phyloP scores from a whole-genome alignment of 2,329 filamentous ascomycete species.

The Clarireedia monteithiana region DNA sequence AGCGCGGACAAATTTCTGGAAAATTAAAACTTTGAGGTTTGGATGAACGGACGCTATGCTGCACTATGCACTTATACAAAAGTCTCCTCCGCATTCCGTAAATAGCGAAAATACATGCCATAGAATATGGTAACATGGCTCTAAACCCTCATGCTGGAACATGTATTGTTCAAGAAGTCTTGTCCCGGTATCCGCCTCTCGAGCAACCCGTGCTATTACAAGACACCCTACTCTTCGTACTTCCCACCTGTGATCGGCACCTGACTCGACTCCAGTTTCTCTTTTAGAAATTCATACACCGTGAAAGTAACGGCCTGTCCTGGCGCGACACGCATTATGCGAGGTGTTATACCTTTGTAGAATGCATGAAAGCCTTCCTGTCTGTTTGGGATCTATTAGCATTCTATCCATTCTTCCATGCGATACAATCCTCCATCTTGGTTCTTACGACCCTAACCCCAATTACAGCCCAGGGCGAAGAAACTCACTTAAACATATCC shows the following conservation, averaged over 20 bases:
- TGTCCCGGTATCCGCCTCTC: no score
- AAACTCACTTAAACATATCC: constrained; percentile 70
- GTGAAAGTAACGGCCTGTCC: constrained; percentile 77
- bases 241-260: constrained; percentile 51
- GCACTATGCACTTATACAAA: constrained; percentile 9
- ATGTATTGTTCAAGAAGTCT: not conserved
- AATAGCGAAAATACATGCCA: not conserved
- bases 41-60: constrained; percentile 12
- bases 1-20: not conserved
- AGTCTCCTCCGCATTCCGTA: not conserved
- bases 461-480: not conserved
- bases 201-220: no score
- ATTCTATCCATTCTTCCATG: not conserved
- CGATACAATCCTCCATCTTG: not conserved
- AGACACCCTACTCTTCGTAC: constrained; percentile 53
- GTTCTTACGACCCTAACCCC: no score
- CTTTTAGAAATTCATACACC: constrained; percentile 71
- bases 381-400: constrained; percentile 35
- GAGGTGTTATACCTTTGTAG: constrained; percentile 97
- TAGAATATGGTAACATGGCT: not conserved
- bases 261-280: constrained; percentile 59
- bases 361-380: constrained; percentile 92
- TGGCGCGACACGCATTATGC: constrained; percentile 94
- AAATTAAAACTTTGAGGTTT: constrained; percentile 1
- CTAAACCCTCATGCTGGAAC: no score